Evolutionary conservation across 371 early-diverging fungal species (phyloP), one percentile per base, ranked within the genome.

Genomic region (Mortierella sp.): DNA sequence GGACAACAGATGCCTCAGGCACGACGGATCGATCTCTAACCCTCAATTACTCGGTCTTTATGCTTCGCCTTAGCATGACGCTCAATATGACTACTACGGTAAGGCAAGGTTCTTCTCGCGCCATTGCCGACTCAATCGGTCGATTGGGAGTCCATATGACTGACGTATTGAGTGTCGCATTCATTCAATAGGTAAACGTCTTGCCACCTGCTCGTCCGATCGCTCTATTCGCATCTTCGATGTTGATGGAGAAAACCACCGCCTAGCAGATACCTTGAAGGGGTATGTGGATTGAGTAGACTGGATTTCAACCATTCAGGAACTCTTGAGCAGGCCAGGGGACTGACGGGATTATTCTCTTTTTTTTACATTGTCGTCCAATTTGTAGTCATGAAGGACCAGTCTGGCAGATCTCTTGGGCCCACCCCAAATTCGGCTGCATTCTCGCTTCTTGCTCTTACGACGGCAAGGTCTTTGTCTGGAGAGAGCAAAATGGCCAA

Each of bases 401-500:
- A 5, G 98, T 99, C n/a, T 99, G 99, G 99, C 97, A 97, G 85
- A 96, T 99, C n/a, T 88, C 97, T 16, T 99, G 99, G 99, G 97
- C 97, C 6, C 99, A 99, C 83, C 99, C 99, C 47, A 97, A 97
- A 85, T 98, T 95, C 84, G 98, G 98, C 61, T 93, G 90, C 72
- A 93, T 98, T 60, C 88, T 99, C 54, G 99, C 98, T 14, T 97
- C 97, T 18, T 97, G 98, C 86, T 96, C 97, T 28, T 98, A 97
- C 78, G 99, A 99, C 83, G 93, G 95, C 40, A 93, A 94, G 62
- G 98, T 98, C 39, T 90, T 96, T 78, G 94, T 99, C 63, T 99
- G 97, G 95, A 96, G 96, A 75, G 97, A 98, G 77, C 92, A 89
- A 58, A 94, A 94, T 62, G 93, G 95, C 62, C 85, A 83, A 10